Conservation (phyloP, 768 basidiomycete species). For the Kwoniella sp. region DNA sequence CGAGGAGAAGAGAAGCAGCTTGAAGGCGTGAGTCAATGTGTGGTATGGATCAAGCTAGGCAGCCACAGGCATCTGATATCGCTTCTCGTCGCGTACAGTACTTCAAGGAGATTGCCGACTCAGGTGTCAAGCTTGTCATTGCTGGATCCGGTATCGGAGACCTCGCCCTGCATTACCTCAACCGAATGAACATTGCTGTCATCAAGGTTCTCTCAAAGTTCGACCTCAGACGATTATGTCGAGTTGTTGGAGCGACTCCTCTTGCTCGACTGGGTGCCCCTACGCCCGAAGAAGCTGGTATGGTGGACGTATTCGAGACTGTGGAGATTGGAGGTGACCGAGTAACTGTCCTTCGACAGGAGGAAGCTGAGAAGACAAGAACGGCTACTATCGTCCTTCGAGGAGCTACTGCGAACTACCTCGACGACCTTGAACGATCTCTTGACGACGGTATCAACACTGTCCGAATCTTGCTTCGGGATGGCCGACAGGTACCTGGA, state of each 20-base stretch:
- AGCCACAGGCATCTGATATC: background rate
- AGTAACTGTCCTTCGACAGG: constrained; percentile 93
- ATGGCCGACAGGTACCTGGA: constrained; percentile 84
- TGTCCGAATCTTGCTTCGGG: constrained; percentile 87
- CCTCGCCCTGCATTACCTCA: constrained; percentile 94
- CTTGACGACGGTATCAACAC: constrained; percentile 97
- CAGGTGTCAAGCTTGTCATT: constrained; percentile 90
- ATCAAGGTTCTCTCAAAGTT: constrained; percentile 98
- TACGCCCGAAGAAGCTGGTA: constrained; percentile 92
- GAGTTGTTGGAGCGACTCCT: constrained; percentile 94
- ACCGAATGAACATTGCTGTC: constrained; percentile 88
- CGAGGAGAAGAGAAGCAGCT: constrained; percentile 93
- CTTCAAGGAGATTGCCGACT: constrained; percentile 93
- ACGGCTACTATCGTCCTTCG: constrained; percentile 94
- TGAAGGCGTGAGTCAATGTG: constrained; percentile 70
- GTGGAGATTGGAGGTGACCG: constrained; percentile 96
- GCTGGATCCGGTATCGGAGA: constrained; percentile 92
- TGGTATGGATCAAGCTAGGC: too few relatives aligned
- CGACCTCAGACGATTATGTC: constrained; percentile 88
- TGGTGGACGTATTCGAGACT: constrained; percentile 90
- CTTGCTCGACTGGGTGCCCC: constrained; percentile 94
- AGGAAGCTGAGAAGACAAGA: constrained; percentile 75
- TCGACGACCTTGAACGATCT: constrained; percentile 95
- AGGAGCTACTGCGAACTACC: constrained; percentile 88
- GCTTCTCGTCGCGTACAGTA: constrained; percentile 62